phyloP scores from a whole-genome alignment of 2,329 filamentous ascomycete species.

The Ascocoryne sarcoides region DNA sequence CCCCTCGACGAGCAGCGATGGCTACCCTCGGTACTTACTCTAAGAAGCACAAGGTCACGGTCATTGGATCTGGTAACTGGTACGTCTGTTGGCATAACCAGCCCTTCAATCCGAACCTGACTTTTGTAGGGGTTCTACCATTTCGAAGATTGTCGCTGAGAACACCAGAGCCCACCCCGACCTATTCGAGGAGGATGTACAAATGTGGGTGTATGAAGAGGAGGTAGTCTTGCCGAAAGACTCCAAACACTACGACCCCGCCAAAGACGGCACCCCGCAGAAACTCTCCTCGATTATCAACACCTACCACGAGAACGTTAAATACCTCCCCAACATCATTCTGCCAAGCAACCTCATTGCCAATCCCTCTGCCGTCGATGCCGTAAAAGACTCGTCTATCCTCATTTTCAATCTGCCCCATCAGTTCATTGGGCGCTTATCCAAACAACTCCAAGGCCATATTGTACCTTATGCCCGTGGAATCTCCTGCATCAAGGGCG shows the following conservation, averaged over 20 bases:
- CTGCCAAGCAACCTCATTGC: slow-evolving; percentile 78
- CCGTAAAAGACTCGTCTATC: slow-evolving; percentile 77
- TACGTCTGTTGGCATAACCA: slow-evolving; percentile 32
- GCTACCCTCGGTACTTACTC: slow-evolving; percentile 37
- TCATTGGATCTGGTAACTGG: slow-evolving; percentile 97
- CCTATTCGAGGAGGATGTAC: slow-evolving; percentile 79
- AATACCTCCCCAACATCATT: slow-evolving; percentile 85
- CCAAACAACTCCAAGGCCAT: slow-evolving; percentile 74
- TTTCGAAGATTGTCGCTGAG: slow-evolving; percentile 93
- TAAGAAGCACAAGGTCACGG: slow-evolving; percentile 84
- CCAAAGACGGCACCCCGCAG: slow-evolving; percentile 56
- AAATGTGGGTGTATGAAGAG: slow-evolving; percentile 99
- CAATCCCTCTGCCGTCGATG: slow-evolving; percentile 70
- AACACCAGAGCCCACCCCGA: slow-evolving; percentile 72
- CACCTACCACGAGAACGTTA: slow-evolving; percentile 87
- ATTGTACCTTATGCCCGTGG: slow-evolving; percentile 88
- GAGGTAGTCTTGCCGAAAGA: slow-evolving; percentile 64
- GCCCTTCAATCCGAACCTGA: slow-evolving; percentile 10
- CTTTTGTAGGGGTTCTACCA: slow-evolving; percentile 74
- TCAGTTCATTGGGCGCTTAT: slow-evolving; percentile 86
- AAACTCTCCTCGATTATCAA: slow-evolving; percentile 93
- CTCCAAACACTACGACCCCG: slow-evolving; percentile 66
- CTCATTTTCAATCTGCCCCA: slow-evolving; percentile 95
- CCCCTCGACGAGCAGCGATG: slow-evolving; percentile 23
- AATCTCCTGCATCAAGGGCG: slow-evolving; percentile 97